Percentiles rank a stretch among this genome's conserved stretches.
phyloP scores from a whole-genome alignment of 1,139 yeast genomes.

The Oligophagozyma castellii region DNA sequence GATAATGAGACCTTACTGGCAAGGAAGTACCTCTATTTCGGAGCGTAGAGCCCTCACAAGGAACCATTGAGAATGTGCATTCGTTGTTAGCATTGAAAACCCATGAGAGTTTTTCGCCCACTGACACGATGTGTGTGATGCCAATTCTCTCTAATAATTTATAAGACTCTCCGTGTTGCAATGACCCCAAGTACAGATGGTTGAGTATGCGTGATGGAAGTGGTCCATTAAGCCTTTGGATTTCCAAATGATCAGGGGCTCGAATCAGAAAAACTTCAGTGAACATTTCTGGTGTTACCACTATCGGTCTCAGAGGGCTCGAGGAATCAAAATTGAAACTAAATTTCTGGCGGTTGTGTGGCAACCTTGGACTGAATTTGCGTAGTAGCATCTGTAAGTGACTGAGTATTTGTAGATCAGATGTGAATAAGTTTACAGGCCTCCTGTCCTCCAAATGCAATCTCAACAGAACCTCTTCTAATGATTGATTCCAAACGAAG shows the following conservation, averaged over 20 bases:
- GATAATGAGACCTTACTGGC: constrained; percentile 8
- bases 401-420: constrained; percentile 53
- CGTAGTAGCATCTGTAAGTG: constrained; percentile 48
- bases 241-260: constrained; percentile 13
- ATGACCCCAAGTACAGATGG: constrained; percentile 75
- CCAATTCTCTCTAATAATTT: constrained; percentile 52
- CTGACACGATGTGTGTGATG: constrained; percentile 65
- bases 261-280: constrained; percentile 23
- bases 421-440: constrained; percentile 71
- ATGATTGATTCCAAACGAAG: constrained; percentile 41
- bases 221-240: constrained; percentile 26
- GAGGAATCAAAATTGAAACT: neutral
- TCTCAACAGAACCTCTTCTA: constrained; percentile 38
- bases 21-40: constrained; percentile 12
- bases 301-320: constrained; percentile 8
- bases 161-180: constrained; percentile 67
- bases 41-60: neutral
- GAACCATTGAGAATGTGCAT: constrained; percentile 4
- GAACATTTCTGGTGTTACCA: constrained; percentile 22
- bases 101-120: constrained; percentile 74
- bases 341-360: constrained; percentile 4
- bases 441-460: constrained; percentile 53
- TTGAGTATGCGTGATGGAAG: constrained; percentile 50
- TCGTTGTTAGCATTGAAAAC: constrained; percentile 13
- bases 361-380: constrained; percentile 17